Base-by-base conservation (phyloP, 176 grass and related monocot species). In the Lolium multiflorum region DNA sequence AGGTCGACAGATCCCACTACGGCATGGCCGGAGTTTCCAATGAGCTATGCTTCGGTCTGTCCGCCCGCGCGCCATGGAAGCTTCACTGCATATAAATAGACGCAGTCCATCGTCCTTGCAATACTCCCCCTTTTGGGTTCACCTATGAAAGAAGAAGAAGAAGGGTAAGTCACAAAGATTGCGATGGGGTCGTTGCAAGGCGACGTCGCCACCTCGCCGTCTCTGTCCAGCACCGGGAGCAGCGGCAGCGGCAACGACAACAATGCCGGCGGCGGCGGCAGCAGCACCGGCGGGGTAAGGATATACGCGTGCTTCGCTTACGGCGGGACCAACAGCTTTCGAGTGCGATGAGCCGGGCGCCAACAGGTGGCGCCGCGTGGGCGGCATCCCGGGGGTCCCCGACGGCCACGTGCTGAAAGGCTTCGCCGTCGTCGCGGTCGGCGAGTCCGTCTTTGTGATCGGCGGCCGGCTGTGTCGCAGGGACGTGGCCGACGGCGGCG, bases 381-480 rank as follows among this genome's bases (percentile, higher is more conserved):
- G 87, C 22, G 43, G 38, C 48, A 81, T 94, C 47, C 93, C 90
- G 11, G 93, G 84, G 1, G 38, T 94, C 51, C 88, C 82, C 3
- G 48, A 82, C 17, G 82, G 79, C 73, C 90, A 92, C 85, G 39
- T 92, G 25, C 90, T 94, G 13, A 94, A 90, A 26, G 90, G 85
- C 9, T 92, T 88, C 87, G 82, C 85, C 31, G 68, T 90, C 14
- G 52, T 92, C 7, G 78, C 90, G 6, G 78, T 92, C 41, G 87
- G 51, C 26, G 87, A 88, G 18, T 86, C 46, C 61, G 51, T 94
- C 18, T 94, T 86, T 25, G 37, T 94, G 7, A 83, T 94, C 69
- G 93, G 93, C 15, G 93, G 93, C 15, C 41, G 88, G 60, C 78
- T 94, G 10, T 94, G 93, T 82, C 82, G 58, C 21, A 22, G 90